Conservation (phyloP, 2,329 filamentous ascomycete species). For the Escovopsis sp. region DNA sequence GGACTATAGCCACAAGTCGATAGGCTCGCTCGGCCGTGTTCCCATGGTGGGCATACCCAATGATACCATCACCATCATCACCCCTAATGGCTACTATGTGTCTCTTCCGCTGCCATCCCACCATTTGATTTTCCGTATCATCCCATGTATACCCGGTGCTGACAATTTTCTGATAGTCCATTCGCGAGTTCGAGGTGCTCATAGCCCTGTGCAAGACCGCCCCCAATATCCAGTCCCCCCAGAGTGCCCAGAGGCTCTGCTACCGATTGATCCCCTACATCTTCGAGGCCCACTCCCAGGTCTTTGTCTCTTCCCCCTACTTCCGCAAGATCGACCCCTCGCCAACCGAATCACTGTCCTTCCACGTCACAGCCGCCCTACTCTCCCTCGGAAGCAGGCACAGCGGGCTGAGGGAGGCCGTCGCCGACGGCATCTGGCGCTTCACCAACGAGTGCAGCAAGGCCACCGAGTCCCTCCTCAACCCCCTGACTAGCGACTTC, state of each 20-base stretch:
- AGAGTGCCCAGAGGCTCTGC: constrained; percentile 66
- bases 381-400: constrained; percentile 68
- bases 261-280: constrained; percentile 71
- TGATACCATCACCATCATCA: too few species aligned
- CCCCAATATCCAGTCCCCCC: constrained; percentile 51
- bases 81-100: too few species aligned
- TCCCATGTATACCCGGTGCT: not conserved
- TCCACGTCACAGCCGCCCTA: constrained; percentile 63
- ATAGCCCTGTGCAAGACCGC: constrained; percentile 85
- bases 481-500: constrained; percentile 36
- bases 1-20: constrained; percentile 22
- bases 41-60: constrained; percentile 38
- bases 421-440: constrained; percentile 49
- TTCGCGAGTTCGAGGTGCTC: constrained; percentile 83
- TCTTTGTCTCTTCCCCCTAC: constrained; percentile 65
- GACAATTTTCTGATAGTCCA: constrained; percentile 39
- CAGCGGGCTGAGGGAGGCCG: constrained; percentile 47
- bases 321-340: constrained; percentile 73
- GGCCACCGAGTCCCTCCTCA: constrained; percentile 40
- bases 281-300: constrained; percentile 66
- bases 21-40: constrained; percentile 32
- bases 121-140: too few species aligned
- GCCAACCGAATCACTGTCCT: constrained; percentile 72
- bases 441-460: constrained; percentile 59
- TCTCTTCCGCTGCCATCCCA: too few species aligned